Base-by-base conservation (phyloP, 768 basidiomycete species). In the Boletus edulis region DNA sequence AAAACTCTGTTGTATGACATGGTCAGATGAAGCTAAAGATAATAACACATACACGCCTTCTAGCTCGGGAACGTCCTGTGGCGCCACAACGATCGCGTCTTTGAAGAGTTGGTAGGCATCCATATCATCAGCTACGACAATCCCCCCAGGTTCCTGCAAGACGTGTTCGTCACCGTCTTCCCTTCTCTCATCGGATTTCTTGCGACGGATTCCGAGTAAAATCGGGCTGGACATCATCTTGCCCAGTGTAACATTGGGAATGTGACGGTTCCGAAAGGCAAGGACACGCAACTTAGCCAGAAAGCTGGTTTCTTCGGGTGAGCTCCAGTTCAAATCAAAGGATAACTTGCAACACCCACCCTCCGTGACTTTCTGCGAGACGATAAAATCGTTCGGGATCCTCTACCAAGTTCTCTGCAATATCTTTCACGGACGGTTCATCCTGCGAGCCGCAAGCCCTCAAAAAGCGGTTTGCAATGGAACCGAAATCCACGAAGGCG, bases 401-500 rank as follows among this genome's bases (percentile, higher is more conserved):
- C 2, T 75, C 75, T 14, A 94, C 65, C 29, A 93, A 69, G 51
- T 83, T 85, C 47, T 78, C 77, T 0, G 84, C 85, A 41, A 91
- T 77, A 69, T 93, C 91, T 54, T 91, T 85, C 4, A 91, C 81
- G 41, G 82, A 90, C 1, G 94, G 94, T 63, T 92, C 90, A 32
- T 82, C 83, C 63, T 84, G 86, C 17, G 93, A 89, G 4, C 94
- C 93, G 59, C 91, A 91, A 9, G 88, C 86, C 47, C 78, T 80
- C 41, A 98, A 75, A 70, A 98, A 97, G 4, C 78, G 75, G 62
- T 93, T 94, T 35, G 87, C 94, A 9, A 76, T 72, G 2, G 76
- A 63, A 1, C 93, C 94, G 67, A 94, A 95, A 67, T 95, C 85
- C 46, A 97, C 83, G 61, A 94, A 96, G 31, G 81, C 78, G 65